These are phyloP conservation scores for Chaetomium strumarium DNA, from an alignment of 2,329 filamentous ascomycete genomes.

Conservation along the genomic window DNA sequence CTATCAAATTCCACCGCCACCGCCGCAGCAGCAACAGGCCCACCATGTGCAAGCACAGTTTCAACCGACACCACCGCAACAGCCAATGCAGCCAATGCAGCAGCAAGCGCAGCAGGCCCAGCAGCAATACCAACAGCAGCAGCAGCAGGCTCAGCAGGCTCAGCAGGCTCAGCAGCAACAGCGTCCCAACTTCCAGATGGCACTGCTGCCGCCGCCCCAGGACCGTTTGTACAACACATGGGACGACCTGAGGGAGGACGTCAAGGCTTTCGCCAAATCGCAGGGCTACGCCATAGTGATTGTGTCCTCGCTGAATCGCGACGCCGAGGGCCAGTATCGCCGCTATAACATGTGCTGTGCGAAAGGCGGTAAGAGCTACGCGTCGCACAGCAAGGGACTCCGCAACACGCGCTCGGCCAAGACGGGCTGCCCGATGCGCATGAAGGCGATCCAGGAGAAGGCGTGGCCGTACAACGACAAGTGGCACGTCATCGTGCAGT, in stretches of 20 bases:
- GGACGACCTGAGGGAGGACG: constrained; percentile 20
- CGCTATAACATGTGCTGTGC: constrained; percentile 28
- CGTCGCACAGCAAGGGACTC: constrained; percentile 23
- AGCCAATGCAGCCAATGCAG: constrained; percentile 10
- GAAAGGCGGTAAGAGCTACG: constrained; percentile 27
- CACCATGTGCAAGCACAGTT: background rate
- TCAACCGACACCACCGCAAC: constrained; percentile 7
- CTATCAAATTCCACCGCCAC: constrained; percentile 5
- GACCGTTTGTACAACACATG: constrained; percentile 27
- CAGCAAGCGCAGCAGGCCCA: constrained; percentile 14
- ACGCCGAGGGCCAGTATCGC: constrained; percentile 25
- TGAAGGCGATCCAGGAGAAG: constrained; percentile 27
- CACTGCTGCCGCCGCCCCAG: constrained; percentile 26
- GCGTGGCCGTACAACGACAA: constrained; percentile 27
- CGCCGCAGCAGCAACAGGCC: constrained; percentile 5
- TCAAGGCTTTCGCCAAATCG: constrained; percentile 24
- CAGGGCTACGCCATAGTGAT: constrained; percentile 28
- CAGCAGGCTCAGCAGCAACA: constrained; percentile 9
- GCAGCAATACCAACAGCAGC: constrained; percentile 11
- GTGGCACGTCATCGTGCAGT: constrained; percentile 27
- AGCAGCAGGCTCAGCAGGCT: constrained; percentile 10
- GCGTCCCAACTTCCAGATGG: constrained; percentile 26
- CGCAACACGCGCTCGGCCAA: constrained; percentile 24
- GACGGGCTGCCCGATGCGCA: constrained; percentile 28
- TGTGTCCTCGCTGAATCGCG: constrained; percentile 26